Conservation (phyloP, 2,329 filamentous ascomycete species). For the Phialocephala subalpina region DNA sequence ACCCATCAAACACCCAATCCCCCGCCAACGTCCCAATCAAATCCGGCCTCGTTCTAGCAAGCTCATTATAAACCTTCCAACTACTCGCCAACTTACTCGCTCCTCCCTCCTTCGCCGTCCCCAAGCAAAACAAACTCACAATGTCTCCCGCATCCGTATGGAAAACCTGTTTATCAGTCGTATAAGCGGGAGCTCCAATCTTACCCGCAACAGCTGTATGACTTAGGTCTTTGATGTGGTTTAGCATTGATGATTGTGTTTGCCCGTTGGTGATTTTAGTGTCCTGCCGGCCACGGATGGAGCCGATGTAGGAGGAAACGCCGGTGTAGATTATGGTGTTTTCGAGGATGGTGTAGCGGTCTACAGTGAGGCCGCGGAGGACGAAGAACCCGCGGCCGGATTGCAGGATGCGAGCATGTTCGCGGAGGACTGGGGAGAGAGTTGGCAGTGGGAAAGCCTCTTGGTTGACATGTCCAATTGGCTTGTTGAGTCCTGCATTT, state of each 20-base stretch:
- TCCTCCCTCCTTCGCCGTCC: constrained; percentile 56
- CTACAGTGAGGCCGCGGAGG: constrained; percentile 50
- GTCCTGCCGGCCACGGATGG: constrained; percentile 51
- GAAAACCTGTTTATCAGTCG: constrained; percentile 66
- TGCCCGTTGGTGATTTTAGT: constrained; percentile 50
- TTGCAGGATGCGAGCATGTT: constrained; percentile 47
- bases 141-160: constrained; percentile 65
- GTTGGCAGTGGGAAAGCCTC: constrained; percentile 52
- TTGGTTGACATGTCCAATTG: constrained; percentile 52
- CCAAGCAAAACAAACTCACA: constrained; percentile 56
- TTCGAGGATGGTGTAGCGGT: constrained; percentile 47
- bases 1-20: constrained; percentile 54
- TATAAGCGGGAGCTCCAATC: constrained; percentile 67
- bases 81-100: constrained; percentile 60
- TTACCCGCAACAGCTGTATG: constrained; percentile 45
- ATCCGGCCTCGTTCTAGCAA: constrained; percentile 60
- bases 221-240: constrained; percentile 70
- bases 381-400: constrained; percentile 53
- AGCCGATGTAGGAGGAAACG: constrained; percentile 51
- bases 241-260: constrained; percentile 60
- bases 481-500: constrained; percentile 27
- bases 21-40: constrained; percentile 58
- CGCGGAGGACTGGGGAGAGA: constrained; percentile 43
- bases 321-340: constrained; percentile 52
- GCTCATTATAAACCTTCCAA: constrained; percentile 62